Base-by-base conservation (phyloP, 805 yeast species). In the Saccharomyces jurei region DNA sequence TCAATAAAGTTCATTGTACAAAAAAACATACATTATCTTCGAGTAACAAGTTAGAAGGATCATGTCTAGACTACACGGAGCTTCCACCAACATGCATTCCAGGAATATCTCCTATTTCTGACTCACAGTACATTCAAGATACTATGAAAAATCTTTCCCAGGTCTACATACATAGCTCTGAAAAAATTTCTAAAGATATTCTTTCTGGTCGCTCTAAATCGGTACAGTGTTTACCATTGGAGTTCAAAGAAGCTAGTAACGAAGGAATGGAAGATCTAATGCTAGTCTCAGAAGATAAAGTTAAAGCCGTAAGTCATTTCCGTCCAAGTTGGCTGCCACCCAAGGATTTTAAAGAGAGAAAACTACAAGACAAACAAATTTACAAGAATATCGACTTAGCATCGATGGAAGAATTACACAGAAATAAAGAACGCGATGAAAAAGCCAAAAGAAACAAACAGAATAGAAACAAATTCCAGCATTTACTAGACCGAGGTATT, bases 281-380 rank as follows among this genome's bases (percentile, higher is more conserved):
- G 51, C 69, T 86, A 32, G 77, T 85, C 1, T 83, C 89, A 0
- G 76, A 74, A 0, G 87, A 83, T 60, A 85, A 85, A 59, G 62
- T 81, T 27, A 74, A 74, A 25, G 65, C 70, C 10, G 67, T 83
- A 31, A 76, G 84, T 50, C 80, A 79, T 41, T 80, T 88, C 0
- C 75, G 90, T 58, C 90, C 90, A 1, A 76, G 81, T 49, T 82
- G 87, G 79, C 67, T 84, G 48, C 90, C 90, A 4, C 89, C 89
- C 3, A 84, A 84, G 62, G 72, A 74, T 41, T 60, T 69, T 6
- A 63, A 62, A 6, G 90, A 85, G 61, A 75, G 75, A 32, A 65
- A 72, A 36, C 75, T 74, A 55, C 89, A 84, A 62, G 82, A 81
- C 59, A 72, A 69, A 46, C 82, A 82, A 60, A 76, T 83, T 54